These are phyloP conservation scores for Solanum appendiculatum DNA, from an alignment of 257 asterid species.

Conservation along the genomic window DNA sequence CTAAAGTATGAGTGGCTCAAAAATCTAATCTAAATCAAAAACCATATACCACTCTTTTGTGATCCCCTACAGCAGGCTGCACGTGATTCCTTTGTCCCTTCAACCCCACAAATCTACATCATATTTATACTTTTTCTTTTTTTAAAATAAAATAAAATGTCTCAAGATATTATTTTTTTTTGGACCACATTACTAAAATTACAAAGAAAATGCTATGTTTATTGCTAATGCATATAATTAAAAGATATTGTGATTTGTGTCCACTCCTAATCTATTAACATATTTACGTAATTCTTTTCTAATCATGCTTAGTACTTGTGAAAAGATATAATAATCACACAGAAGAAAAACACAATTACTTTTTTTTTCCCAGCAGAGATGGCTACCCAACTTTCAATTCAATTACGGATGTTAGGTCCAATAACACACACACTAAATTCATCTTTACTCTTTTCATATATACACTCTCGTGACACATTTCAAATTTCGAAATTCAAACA, in stretches of 20 bases:
- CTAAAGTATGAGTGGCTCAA: not conserved
- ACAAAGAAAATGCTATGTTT: not conserved
- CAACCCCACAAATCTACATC: not conserved
- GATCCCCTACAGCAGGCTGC: not conserved
- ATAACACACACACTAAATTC: not conserved
- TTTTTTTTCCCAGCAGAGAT: not conserved
- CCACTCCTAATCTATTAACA: not conserved
- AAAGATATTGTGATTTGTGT: not conserved
- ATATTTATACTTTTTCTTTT: not conserved
- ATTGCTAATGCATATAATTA: not conserved
- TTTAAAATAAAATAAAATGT: not conserved
- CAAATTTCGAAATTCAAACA: too few species aligned
- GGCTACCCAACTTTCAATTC: not conserved
- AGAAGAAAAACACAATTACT: not conserved
- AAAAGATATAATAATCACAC: not conserved
- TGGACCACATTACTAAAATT: not conserved
- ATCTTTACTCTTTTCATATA: not conserved
- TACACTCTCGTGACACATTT: too few species aligned
- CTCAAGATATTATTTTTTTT: not conserved
- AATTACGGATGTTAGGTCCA: not conserved
- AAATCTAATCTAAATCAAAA: not conserved
- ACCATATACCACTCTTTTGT: not conserved
- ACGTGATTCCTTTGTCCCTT: slow-evolving; percentile 7
- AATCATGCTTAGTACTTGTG: not conserved
- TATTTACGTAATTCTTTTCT: not conserved